Conservation (phyloP, 2,329 filamentous ascomycete species). For the Trichophyton schoenleinii region DNA sequence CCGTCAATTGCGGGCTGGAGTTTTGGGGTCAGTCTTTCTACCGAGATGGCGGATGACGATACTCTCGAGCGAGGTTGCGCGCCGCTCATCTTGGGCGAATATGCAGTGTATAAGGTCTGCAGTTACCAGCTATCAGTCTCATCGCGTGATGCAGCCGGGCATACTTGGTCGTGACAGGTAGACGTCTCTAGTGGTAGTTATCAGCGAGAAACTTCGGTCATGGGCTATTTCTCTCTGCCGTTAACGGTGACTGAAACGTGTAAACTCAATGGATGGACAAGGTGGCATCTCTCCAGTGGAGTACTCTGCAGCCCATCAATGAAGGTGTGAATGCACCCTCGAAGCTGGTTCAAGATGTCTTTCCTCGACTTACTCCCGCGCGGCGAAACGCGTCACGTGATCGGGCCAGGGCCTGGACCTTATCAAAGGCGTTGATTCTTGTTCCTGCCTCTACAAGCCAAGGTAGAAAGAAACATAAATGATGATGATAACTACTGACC, state of each 20-base stretch:
- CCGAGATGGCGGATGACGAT: constrained; percentile 15
- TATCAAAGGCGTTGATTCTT: too few species aligned
- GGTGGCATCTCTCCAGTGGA: not conserved
- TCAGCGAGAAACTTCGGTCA: not conserved
- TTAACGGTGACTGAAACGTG: not conserved
- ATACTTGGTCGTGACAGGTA: not conserved
- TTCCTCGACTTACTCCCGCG: not conserved
- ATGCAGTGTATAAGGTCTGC: not conserved
- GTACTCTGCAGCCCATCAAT: not conserved
- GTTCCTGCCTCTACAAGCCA: too few species aligned
- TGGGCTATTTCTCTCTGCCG: not conserved
- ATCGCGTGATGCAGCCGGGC: not conserved
- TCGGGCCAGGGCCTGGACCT: too few species aligned
- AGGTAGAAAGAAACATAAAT: too few species aligned
- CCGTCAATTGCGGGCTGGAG: constrained; percentile 28
- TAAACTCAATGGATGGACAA: not conserved
- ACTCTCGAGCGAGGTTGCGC: constrained; percentile 8
- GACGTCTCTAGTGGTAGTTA: not conserved
- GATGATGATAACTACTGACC: too few species aligned
- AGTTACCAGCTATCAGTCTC: not conserved
- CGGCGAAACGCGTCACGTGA: not conserved
- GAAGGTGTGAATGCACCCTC: not conserved
- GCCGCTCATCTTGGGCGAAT: constrained; percentile 10
- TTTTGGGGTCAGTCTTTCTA: constrained; percentile 26
- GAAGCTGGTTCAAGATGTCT: not conserved